Evolutionary conservation across 495 filamentous ascomycete species (phyloP).

Genomic region (Penicillium robsamsonii): DNA sequence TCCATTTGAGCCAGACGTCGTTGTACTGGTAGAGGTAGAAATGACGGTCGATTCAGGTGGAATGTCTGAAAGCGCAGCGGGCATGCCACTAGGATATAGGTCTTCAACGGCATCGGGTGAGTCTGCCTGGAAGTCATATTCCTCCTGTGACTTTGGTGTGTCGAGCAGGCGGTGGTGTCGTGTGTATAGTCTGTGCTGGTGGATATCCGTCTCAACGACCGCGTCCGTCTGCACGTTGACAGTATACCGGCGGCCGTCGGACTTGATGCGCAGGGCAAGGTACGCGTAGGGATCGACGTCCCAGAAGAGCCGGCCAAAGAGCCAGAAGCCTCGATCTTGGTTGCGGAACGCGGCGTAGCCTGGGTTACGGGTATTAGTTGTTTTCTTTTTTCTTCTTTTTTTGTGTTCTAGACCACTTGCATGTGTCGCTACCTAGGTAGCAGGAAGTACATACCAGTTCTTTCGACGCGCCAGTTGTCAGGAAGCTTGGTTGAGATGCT

Average conservation of each 20-base stretch:
- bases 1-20: conserved; percentile 58
- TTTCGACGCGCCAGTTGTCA: conserved; percentile 47
- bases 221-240: conserved; percentile 95
- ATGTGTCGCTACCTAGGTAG: background rate
- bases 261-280: conserved; percentile 85
- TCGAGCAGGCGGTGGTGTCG: conserved; percentile 51
- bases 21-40: conserved; percentile 30
- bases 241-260: conserved; percentile 87
- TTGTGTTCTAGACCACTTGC: background rate
- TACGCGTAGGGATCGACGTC: conserved; percentile 86
- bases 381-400: background rate
- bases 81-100: conserved; percentile 31
- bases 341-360: conserved; percentile 93
- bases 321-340: conserved; percentile 49
- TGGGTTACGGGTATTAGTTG: conserved; percentile 26
- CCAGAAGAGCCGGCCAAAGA: conserved; percentile 83
- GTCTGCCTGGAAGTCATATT: conserved; percentile 17
- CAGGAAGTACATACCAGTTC: conserved; percentile 59
- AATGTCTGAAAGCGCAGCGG: conserved; percentile 38
- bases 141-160: background rate
- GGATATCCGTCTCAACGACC: conserved; percentile 86
- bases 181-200: conserved; percentile 89
- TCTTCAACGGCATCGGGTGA: conserved; percentile 23
- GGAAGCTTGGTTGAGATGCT: conserved; percentile 80
- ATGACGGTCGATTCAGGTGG: conserved; percentile 43